These are phyloP conservation scores for Excoecaria agallocha DNA, from an alignment of 345 rosid genomes.

Conservation along the genomic window DNA sequence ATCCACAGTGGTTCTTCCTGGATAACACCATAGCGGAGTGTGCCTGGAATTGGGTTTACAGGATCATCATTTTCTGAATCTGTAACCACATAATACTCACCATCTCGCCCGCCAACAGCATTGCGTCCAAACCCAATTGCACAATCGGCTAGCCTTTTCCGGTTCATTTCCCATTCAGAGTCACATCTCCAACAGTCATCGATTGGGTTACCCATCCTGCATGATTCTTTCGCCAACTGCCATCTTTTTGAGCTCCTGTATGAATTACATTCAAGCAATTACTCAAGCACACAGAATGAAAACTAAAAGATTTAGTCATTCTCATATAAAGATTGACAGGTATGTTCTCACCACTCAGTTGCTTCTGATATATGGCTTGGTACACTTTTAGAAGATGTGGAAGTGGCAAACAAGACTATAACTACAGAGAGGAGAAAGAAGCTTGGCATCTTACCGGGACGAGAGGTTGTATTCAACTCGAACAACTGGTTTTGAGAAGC, in stretches of 20 bases:
- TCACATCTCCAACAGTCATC: conserved; percentile 36
- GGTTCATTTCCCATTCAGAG: conserved; percentile 24
- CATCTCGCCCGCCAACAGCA: conserved; percentile 25
- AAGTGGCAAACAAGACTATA: conserved; percentile 10
- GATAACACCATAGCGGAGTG: conserved; percentile 27
- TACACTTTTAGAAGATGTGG: conserved; percentile 16
- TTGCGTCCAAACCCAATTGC: conserved; percentile 29
- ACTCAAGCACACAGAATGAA: neutral
- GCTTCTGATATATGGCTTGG: conserved; percentile 13
- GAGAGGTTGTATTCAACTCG: neutral
- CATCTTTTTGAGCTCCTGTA: conserved; percentile 30
- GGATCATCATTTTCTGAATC: conserved; percentile 23
- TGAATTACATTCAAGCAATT: neutral
- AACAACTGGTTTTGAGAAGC: neutral
- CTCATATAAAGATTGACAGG: conserved; percentile 8
- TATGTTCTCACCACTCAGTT: conserved; percentile 25
- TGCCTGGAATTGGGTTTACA: conserved; percentile 26
- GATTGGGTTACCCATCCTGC: conserved; percentile 29
- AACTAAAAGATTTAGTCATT: neutral
- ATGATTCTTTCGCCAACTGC: conserved; percentile 12
- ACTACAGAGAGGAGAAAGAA: conserved; percentile 20
- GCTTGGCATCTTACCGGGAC: conserved; percentile 23
- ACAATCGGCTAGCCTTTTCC: conserved; percentile 28
- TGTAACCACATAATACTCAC: conserved; percentile 25
- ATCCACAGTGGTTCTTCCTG: conserved; percentile 33